phyloP scores from a whole-genome alignment of 208 protist genomes.

The Acanthamoeba castellanii region DNA sequence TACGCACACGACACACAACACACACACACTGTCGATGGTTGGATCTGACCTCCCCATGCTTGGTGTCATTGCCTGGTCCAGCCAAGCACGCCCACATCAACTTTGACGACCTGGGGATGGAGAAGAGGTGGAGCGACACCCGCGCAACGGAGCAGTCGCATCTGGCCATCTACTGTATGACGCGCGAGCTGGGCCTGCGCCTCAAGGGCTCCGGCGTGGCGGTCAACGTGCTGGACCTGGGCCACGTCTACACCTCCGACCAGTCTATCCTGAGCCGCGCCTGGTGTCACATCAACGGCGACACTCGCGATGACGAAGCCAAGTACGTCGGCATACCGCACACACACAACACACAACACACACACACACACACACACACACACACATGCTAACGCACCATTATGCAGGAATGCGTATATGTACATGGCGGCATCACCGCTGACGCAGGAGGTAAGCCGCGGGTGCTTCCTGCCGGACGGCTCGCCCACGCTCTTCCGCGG shows the following conservation, averaged over 20 bases:
- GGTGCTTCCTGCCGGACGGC: slow-evolving; percentile 4
- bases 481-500: background rate
- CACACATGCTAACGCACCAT: too few relatives aligned
- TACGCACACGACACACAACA: too few relatives aligned
- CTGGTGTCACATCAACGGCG: background rate
- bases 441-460: slow-evolving; percentile 28
- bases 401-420: background rate
- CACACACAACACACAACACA: background rate
- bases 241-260: background rate
- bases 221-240: background rate
- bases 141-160: background rate
- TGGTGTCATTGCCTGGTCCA: background rate
- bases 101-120: background rate
- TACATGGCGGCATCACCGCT: slow-evolving; percentile 11
- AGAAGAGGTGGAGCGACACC: background rate
- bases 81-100: background rate
- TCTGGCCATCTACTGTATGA: slow-evolving; percentile 11
- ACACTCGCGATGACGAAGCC: background rate
- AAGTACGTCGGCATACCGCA: background rate
- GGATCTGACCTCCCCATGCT: background rate
- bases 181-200: slow-evolving; percentile 13
- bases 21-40: background rate
- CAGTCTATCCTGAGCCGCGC: background rate
- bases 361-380: too few relatives aligned
- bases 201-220: slow-evolving; percentile 15